Conservation (phyloP, 2,329 filamentous ascomycete species). For the Hypoxylon sp. region DNA sequence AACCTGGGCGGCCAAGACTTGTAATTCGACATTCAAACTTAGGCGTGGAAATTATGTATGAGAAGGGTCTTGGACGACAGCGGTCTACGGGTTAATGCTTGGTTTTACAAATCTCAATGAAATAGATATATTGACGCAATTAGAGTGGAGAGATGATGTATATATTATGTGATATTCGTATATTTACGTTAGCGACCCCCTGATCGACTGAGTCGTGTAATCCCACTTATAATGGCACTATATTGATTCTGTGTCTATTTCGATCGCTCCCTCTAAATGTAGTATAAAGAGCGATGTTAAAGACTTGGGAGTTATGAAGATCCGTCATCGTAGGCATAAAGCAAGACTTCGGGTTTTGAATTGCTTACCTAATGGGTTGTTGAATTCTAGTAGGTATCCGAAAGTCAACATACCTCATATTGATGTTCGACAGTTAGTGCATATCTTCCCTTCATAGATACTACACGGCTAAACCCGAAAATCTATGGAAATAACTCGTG, state of each 20-base stretch:
- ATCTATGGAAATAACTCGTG: no score
- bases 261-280: not conserved
- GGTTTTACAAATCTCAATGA: not conserved
- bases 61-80: not conserved
- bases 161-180: slow-evolving; percentile 35
- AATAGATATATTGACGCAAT: slow-evolving; percentile 35
- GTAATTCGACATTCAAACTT: slow-evolving; percentile 1
- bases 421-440: no score
- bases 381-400: no score
- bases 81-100: not conserved
- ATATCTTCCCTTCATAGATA: no score
- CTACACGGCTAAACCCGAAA: no score
- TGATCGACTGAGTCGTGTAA: slow-evolving; percentile 27
- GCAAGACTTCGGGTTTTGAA: no score
- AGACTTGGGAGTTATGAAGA: not conserved
- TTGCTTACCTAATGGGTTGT: no score
- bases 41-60: not conserved
- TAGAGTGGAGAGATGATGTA: slow-evolving; percentile 34
- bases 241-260: not conserved
- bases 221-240: not conserved
- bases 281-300: slow-evolving; percentile 1
- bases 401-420: no score
- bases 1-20: not conserved
- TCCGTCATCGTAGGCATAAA: no score
- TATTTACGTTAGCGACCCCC: slow-evolving; percentile 31